phyloP scores from a whole-genome alignment of 1,284 basidiomycete species.

The Heimioporus retisporus region DNA sequence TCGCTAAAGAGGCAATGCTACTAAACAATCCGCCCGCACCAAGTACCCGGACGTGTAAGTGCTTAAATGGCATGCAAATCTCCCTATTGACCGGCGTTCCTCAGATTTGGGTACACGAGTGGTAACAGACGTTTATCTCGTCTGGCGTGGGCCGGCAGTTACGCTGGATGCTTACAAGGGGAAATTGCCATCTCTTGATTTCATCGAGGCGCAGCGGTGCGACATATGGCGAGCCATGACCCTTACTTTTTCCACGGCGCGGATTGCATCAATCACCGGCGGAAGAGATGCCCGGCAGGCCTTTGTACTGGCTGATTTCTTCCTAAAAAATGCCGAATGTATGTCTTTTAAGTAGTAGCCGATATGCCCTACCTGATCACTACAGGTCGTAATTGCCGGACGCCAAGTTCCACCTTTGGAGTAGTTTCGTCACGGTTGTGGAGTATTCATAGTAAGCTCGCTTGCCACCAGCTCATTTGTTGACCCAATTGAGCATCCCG shows the following conservation, averaged over 20 bases:
- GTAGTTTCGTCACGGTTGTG: slow-evolving; percentile 25
- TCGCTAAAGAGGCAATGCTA: slow-evolving; percentile 25
- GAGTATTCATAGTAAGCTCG: slow-evolving; percentile 41
- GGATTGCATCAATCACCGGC: slow-evolving; percentile 8
- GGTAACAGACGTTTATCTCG: slow-evolving; percentile 12
- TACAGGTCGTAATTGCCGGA: slow-evolving; percentile 29
- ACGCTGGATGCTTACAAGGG: slow-evolving; percentile 23
- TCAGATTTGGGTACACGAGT: too few relatives aligned
- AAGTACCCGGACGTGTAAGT: too few relatives aligned
- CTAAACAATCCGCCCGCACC: slow-evolving; percentile 8
- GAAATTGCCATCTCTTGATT: slow-evolving; percentile 12
- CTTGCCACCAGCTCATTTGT: not conserved
- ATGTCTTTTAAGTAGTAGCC: not conserved
- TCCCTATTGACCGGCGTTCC: too few relatives aligned
- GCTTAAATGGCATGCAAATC: too few relatives aligned
- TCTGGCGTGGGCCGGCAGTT: slow-evolving; percentile 27
- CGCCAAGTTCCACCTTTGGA: too few relatives aligned
- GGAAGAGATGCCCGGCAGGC: not conserved
- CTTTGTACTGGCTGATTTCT: slow-evolving; percentile 39
- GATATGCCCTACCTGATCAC: not conserved
- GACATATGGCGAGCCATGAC: slow-evolving; percentile 19
- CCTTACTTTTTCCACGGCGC: slow-evolving; percentile 11
- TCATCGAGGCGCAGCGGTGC: slow-evolving; percentile 10
- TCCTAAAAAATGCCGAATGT: slow-evolving; percentile 42
- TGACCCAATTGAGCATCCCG: not conserved